phyloP scores from a whole-genome alignment of 2,329 filamentous ascomycete species.

The Penicillium sp. region DNA sequence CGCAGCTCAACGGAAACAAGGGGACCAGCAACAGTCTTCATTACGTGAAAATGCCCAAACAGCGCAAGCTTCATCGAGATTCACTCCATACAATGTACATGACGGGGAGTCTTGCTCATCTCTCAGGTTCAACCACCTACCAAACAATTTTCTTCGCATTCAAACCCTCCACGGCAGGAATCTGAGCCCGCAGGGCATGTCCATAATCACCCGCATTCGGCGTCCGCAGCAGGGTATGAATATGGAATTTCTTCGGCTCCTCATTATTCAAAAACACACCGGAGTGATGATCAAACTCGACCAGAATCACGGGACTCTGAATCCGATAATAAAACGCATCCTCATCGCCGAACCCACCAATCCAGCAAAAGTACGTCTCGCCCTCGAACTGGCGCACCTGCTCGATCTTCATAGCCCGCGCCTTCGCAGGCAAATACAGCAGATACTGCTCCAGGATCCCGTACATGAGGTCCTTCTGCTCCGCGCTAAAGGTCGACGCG shows the following conservation, averaged over 20 bases:
- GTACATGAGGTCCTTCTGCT: conserved; percentile 58
- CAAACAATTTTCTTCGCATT: conserved; percentile 41
- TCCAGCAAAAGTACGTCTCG: conserved; percentile 80
- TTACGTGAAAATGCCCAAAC: neutral
- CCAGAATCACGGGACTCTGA: conserved; percentile 71
- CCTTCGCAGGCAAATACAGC: conserved; percentile 63
- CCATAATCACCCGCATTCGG: conserved; percentile 80
- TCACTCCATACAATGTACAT: conserved; percentile 21
- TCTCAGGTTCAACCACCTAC: conserved; percentile 19
- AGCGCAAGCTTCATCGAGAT: conserved; percentile 13
- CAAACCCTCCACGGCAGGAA: conserved; percentile 38
- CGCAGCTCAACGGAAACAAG: neutral
- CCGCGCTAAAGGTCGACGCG: conserved; percentile 46
- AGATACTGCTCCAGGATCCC: conserved; percentile 66
- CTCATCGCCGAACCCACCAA: conserved; percentile 65
- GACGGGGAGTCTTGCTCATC: neutral
- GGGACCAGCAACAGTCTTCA: neutral
- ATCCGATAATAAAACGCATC: conserved; percentile 78
- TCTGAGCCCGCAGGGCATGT: conserved; percentile 48
- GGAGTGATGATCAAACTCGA: conserved; percentile 79
- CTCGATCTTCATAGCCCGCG: conserved; percentile 57
- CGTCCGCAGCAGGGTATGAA: conserved; percentile 70
- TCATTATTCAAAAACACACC: conserved; percentile 75
- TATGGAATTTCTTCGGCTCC: conserved; percentile 75
- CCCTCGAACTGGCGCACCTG: conserved; percentile 58